These are phyloP conservation scores for Lithospermum erythrorhizon DNA, from an alignment of 257 asterid species.

Conservation along the genomic window DNA sequence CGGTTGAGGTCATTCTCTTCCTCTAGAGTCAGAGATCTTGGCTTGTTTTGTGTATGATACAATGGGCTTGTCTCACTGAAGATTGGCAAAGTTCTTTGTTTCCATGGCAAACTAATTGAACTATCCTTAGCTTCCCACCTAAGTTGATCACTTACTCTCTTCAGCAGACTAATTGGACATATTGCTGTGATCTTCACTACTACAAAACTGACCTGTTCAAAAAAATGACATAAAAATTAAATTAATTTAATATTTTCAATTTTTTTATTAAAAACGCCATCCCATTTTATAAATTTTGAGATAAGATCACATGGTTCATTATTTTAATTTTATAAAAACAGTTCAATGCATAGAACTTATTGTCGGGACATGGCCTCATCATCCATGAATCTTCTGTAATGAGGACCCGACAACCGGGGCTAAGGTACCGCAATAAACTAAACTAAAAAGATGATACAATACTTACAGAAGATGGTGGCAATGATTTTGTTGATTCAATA, in stretches of 20 bases:
- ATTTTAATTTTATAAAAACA: too few species aligned
- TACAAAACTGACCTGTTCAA: conserved; percentile 59
- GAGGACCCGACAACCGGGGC: too few species aligned
- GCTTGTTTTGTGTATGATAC: conserved; percentile 48
- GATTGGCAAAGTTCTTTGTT: conserved; percentile 40
- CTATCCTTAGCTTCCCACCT: conserved; percentile 54
- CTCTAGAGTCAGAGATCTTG: conserved; percentile 34
- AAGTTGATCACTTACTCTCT: conserved; percentile 64
- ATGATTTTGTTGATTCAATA: conserved; percentile 25
- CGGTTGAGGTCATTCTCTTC: conserved; percentile 49
- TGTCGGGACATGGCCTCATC: too few species aligned
- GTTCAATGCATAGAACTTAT: too few species aligned
- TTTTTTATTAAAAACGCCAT: too few species aligned
- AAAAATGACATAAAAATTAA: too few species aligned
- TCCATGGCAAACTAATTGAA: conserved; percentile 72
- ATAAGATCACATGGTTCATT: too few species aligned
- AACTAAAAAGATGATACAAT: background rate
- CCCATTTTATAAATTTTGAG: too few species aligned
- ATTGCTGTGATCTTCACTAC: conserved; percentile 84
- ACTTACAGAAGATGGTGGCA: conserved; percentile 35
- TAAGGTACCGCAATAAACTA: too few species aligned
- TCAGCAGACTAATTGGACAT: conserved; percentile 43
- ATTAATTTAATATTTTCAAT: too few species aligned
- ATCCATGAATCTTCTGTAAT: too few species aligned
- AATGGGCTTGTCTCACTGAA: conserved; percentile 59